Conservation (phyloP, 2,329 filamentous ascomycete species). For the Lachnellula cervina region DNA sequence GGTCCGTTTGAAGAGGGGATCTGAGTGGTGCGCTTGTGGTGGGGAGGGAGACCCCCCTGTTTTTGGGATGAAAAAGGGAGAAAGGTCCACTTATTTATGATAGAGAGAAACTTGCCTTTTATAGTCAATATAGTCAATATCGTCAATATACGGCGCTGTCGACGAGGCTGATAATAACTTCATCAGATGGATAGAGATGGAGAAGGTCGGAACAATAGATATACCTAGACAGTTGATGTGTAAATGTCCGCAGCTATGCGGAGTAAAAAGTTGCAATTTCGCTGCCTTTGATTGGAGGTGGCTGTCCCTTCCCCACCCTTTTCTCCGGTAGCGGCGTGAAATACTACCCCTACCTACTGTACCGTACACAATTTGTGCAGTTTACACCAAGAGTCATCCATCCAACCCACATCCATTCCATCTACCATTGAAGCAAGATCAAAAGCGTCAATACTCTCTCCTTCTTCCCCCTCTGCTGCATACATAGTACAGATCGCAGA, state of each 20-base stretch:
- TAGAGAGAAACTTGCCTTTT: background rate
- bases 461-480: background rate
- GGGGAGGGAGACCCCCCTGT: background rate
- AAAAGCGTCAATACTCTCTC: background rate
- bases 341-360: too few species aligned
- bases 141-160: background rate
- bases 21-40: slow-evolving; percentile 12
- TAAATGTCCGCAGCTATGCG: background rate
- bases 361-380: too few species aligned
- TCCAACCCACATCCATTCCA: background rate
- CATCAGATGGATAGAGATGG: background rate
- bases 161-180: slow-evolving; percentile 11
- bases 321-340: background rate
- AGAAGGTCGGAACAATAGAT: background rate
- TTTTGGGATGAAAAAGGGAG: background rate
- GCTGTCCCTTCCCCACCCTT: background rate
- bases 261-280: too few species aligned
- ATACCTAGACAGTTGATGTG: background rate
- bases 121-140: too few species aligned
- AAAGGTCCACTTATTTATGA: too few species aligned
- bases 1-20: background rate
- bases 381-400: too few species aligned
- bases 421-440: background rate
- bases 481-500: background rate
- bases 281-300: background rate